phyloP scores from a whole-genome alignment of 352 stramenopile species.

The Achlya hypogyna region DNA sequence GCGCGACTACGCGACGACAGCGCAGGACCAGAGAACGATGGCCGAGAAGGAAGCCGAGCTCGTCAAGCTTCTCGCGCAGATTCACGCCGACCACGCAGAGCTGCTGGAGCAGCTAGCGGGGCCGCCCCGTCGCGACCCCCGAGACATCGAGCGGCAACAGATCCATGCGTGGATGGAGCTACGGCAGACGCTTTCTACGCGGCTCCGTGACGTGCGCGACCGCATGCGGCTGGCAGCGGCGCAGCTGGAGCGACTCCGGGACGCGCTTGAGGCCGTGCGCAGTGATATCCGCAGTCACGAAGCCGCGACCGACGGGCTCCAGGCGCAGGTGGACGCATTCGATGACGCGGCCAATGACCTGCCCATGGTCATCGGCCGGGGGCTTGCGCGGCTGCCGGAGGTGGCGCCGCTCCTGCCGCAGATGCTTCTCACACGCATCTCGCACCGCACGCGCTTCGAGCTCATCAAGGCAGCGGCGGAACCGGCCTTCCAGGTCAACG shows the following conservation, averaged over 20 bases:
- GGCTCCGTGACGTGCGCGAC: not conserved
- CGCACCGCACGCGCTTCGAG: slow-evolving; percentile 53
- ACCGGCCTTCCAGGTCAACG: slow-evolving; percentile 49
- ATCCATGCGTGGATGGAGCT: slow-evolving; percentile 43
- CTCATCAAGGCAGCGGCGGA: slow-evolving; percentile 39
- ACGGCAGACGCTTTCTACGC: slow-evolving; percentile 28
- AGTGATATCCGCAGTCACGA: slow-evolving; percentile 26
- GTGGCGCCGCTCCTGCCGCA: not conserved
- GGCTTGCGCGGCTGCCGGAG: slow-evolving; percentile 26
- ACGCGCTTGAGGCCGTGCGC: slow-evolving; percentile 27
- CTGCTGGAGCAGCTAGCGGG: slow-evolving; percentile 38
- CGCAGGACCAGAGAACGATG: slow-evolving; percentile 34
- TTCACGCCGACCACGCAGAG: slow-evolving; percentile 39
- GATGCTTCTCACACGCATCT: slow-evolving; percentile 37
- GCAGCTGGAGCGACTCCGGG: slow-evolving; percentile 21
- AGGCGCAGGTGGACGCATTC: slow-evolving; percentile 16
- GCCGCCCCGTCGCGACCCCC: slow-evolving; percentile 51
- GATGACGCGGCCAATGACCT: slow-evolving; percentile 10
- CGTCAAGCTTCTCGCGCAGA: slow-evolving; percentile 40
- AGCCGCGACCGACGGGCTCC: not conserved
- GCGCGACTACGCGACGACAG: not conserved
- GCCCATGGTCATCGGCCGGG: slow-evolving; percentile 47
- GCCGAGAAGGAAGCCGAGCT: slow-evolving; percentile 38
- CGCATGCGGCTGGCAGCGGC: not conserved
- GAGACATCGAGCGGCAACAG: slow-evolving; percentile 41